phyloP scores from a whole-genome alignment of 2,329 filamentous ascomycete genomes.

The Penicillium hesseltinei region DNA sequence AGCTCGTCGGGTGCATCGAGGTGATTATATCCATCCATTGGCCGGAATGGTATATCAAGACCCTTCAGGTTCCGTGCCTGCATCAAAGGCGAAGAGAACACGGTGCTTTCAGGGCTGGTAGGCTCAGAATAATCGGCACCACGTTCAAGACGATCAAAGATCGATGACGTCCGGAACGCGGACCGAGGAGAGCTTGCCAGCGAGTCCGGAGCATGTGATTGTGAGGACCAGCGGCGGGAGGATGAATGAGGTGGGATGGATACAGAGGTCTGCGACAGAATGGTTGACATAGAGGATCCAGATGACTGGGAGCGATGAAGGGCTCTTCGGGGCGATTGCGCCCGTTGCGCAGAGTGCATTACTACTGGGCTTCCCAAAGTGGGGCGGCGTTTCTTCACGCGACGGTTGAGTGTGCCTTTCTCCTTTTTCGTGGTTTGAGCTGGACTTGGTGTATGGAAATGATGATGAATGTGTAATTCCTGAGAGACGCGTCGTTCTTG shows the following conservation, averaged over 20 bases:
- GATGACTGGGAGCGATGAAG: constrained; percentile 40
- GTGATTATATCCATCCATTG: constrained; percentile 21
- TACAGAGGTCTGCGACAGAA: constrained; percentile 63
- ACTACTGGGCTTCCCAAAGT: constrained; percentile 56
- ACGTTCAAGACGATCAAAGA: constrained; percentile 73
- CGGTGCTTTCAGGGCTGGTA: constrained; percentile 76
- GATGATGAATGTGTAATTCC: constrained; percentile 89
- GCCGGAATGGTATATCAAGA: constrained; percentile 56
- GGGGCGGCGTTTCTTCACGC: constrained; percentile 70
- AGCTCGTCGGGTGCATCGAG: constrained; percentile 13
- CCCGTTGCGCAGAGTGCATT: constrained; percentile 33
- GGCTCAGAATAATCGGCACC: constrained; percentile 68
- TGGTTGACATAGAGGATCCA: constrained; percentile 53
- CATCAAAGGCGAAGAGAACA: constrained; percentile 62
- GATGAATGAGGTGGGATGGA: constrained; percentile 52
- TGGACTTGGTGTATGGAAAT: constrained; percentile 70
- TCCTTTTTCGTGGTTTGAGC: constrained; percentile 53
- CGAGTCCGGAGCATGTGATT: constrained; percentile 56
- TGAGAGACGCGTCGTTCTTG: constrained; percentile 57
- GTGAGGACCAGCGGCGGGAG: constrained; percentile 35
- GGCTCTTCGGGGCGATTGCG: constrained; percentile 26
- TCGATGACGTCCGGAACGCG: constrained; percentile 65
- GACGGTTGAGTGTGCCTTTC: constrained; percentile 53
- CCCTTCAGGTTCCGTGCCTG: constrained; percentile 60
- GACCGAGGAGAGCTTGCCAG: constrained; percentile 79